A percentile compares a stretch with the other conserved stretches of the same genome.
phyloP scores from a whole-genome alignment of 805 yeast species.

The Saccharomyces paradoxus region DNA sequence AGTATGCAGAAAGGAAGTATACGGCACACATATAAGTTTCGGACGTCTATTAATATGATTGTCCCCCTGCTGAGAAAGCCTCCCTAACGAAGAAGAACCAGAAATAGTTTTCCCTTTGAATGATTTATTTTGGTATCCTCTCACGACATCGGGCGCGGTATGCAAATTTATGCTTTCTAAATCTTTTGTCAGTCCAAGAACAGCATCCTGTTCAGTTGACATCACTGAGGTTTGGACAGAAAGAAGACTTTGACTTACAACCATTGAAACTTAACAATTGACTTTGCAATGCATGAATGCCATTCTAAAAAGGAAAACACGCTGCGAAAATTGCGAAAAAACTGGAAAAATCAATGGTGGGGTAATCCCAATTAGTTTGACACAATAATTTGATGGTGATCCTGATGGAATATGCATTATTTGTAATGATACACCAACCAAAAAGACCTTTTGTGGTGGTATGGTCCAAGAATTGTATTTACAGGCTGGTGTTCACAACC shows the following conservation, averaged over 20 bases:
- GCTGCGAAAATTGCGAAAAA: not conserved
- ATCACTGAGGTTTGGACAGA: not conserved
- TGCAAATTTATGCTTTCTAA: not conserved
- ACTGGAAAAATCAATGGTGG: not conserved
- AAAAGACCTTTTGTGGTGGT: not conserved
- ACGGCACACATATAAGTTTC: not conserved
- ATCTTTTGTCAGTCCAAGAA: not conserved
- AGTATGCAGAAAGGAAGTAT: slow-evolving; percentile 6
- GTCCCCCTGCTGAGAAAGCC: not conserved
- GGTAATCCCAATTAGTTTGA: not conserved
- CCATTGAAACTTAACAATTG: not conserved
- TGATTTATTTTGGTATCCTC: not conserved
- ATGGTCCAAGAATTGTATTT: not conserved
- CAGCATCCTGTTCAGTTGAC: not conserved
- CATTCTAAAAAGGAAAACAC: not conserved
- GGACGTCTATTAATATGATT: not conserved
- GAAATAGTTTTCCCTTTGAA: not conserved
- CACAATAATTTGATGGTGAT: not conserved
- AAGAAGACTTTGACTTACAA: not conserved
- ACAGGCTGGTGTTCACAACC: not conserved
- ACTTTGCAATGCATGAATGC: not conserved
- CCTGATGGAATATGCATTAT: not conserved
- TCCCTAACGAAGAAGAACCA: not conserved
- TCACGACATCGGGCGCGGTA: not conserved
- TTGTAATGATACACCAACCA: not conserved